A percentile compares a stretch with the other conserved stretches of the same genome.
These are phyloP conservation scores for Colletotrichum viniferum DNA, from an alignment of 2,329 filamentous ascomycete genomes.

Conservation along the genomic window DNA sequence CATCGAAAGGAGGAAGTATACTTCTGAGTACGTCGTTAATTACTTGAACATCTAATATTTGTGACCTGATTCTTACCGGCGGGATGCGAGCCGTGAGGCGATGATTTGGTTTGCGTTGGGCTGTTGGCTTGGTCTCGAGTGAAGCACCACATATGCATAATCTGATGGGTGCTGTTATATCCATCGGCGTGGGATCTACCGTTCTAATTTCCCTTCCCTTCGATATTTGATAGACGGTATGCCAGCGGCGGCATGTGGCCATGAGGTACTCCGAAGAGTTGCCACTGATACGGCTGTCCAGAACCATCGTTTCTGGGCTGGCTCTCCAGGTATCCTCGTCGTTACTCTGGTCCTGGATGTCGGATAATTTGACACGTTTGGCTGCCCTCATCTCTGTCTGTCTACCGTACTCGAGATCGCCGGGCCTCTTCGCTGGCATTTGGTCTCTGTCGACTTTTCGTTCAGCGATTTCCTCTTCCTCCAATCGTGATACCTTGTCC, in stretches of 20 bases:
- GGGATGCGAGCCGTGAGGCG: neutral
- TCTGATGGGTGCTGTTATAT: neutral
- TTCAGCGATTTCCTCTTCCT: neutral
- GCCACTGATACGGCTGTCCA: neutral
- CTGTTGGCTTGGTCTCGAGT: neutral
- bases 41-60: fast-evolving
- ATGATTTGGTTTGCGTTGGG: neutral
- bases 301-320: neutral
- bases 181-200: neutral
- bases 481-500: neutral
- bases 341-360: neutral
- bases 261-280: neutral
- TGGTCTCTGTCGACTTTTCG: neutral
- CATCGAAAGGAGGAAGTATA: neutral
- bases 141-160: neutral
- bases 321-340: neutral
- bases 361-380: neutral
- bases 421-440: neutral
- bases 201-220: neutral
- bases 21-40: neutral
- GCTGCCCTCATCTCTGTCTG: neutral
- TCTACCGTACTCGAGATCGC: neutral
- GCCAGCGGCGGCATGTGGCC: neutral
- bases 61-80: neutral
- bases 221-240: neutral